Evolutionary conservation across 371 early-diverging fungal genomes (phyloP).

Genomic region (Syncephalis fuscata): DNA sequence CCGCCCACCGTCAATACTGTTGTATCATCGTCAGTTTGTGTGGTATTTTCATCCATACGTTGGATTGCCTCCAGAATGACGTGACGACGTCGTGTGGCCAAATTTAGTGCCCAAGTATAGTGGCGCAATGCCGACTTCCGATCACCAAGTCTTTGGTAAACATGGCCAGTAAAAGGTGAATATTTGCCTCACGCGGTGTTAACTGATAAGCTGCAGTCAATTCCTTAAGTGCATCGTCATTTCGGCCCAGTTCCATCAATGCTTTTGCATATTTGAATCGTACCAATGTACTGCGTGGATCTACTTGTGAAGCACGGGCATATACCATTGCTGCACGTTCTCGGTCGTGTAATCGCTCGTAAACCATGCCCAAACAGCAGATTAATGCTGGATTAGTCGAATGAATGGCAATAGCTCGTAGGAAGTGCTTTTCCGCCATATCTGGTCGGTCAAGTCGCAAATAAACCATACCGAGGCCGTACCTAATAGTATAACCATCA

Average conservation of each 20-base stretch:
- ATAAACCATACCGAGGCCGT: slow-evolving; percentile 46
- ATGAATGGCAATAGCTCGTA: slow-evolving; percentile 39
- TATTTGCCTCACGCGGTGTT: slow-evolving; percentile 32
- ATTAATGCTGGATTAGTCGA: slow-evolving; percentile 34
- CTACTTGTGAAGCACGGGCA: slow-evolving; percentile 13
- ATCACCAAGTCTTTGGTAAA: slow-evolving; percentile 32
- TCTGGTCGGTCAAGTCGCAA: slow-evolving; percentile 41
- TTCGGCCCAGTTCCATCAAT: slow-evolving; percentile 25
- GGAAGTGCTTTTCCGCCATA: slow-evolving; percentile 42
- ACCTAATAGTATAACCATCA: slow-evolving; percentile 20
- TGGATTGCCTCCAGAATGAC: slow-evolving; percentile 31
- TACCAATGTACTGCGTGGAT: slow-evolving; percentile 23
- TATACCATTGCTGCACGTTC: slow-evolving; percentile 1
- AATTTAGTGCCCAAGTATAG: slow-evolving; percentile 40
- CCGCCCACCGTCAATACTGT: no score
- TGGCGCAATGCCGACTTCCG: slow-evolving; percentile 29
- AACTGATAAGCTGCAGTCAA: not conserved
- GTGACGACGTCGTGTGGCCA: slow-evolving; percentile 25
- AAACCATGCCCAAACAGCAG: slow-evolving; percentile 37
- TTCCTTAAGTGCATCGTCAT: slow-evolving; percentile 6
- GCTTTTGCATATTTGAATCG: slow-evolving; percentile 31
- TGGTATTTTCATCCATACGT: slow-evolving; percentile 11
- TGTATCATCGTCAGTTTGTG: slow-evolving; percentile 4
- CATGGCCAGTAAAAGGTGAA: slow-evolving; percentile 42
- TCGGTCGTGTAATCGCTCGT: not conserved